A percentile compares a stretch with the other conserved stretches of the same genome.
Conservation (phyloP, 768 basidiomycete genomes). For the Trichaptum fuscoviolaceum region DNA sequence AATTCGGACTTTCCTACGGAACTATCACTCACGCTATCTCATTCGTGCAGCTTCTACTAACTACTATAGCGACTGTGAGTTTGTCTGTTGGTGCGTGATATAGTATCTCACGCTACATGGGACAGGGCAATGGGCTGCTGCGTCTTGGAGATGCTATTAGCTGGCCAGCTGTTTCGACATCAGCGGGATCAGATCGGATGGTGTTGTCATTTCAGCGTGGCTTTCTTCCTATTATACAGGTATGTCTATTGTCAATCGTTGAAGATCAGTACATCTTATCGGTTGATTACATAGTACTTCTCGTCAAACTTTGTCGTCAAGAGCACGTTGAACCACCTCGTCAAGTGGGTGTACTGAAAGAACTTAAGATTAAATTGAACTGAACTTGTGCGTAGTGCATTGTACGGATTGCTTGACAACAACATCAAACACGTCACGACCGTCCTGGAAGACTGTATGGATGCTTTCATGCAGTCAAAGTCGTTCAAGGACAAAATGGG, state of each 20-base stretch:
- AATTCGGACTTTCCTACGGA: slow-evolving; percentile 10
- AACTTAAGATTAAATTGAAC: background rate
- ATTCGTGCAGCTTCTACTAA: slow-evolving; percentile 31
- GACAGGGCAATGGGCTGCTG: slow-evolving; percentile 43
- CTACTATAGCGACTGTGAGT: slow-evolving; percentile 8
- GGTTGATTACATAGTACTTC: slow-evolving; percentile 37
- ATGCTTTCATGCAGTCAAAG: slow-evolving; percentile 21
- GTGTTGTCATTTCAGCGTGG: slow-evolving; percentile 56
- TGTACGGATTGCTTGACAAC: slow-evolving; percentile 41
- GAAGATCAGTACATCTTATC: slow-evolving; percentile 1
- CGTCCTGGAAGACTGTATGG: slow-evolving; percentile 38
- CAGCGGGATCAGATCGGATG: slow-evolving; percentile 28
- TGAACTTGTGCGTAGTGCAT: slow-evolving; percentile 25
- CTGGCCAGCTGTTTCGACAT: slow-evolving; percentile 37
- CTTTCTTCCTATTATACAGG: slow-evolving; percentile 48
- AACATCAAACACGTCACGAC: slow-evolving; percentile 38
- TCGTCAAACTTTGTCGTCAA: slow-evolving; percentile 56
- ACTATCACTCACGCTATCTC: slow-evolving; percentile 9
- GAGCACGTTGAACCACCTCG: slow-evolving; percentile 43
- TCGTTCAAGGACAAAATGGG: slow-evolving; percentile 28
- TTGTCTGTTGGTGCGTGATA: slow-evolving; percentile 32
- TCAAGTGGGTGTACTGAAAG: slow-evolving; percentile 39
- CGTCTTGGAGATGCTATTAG: slow-evolving; percentile 46
- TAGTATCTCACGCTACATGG: no score
- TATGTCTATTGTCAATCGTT: slow-evolving; percentile 17